Base-by-base conservation (phyloP, 352 stramenopile genomes). In the Hyphochytrium catenoides region DNA sequence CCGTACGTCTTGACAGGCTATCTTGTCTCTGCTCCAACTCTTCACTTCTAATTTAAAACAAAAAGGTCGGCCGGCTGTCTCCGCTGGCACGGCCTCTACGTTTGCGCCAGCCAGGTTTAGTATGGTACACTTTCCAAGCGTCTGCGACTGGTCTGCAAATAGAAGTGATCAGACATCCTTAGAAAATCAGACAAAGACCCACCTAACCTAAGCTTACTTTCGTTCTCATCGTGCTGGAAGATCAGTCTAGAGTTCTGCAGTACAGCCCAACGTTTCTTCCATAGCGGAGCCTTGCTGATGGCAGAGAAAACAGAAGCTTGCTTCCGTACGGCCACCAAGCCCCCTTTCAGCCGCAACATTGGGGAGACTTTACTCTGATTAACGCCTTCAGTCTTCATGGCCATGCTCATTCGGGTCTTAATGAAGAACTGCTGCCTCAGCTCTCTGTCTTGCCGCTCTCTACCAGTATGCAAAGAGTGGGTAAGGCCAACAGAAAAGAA, bases 11-110 rank as follows among this genome's bases (percentile, higher is more conserved):
- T 63, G 51, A 38, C 58, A 59, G n/a, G 67, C 43, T 36, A 60
- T 50, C 34, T 60, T 71, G 32, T 62, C 63, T 42, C 76, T 77
- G 21, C 39, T 25, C 69, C 69, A 84, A 39, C 74, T 50, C 27
- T 63, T 58, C 22, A 84, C 66, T 37, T 81, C 64, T 16, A 84
- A 44, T 52, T 84, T 62, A 41, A 84, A 78, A 45, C 69, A 81
- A 39, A 75, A 70, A 29, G 74, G 59, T 34, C 79, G 78, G 19
- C 48, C 36, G 0, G 52, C 69, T 26, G 76, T 51, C 34, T 79
- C 69, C 0, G 60, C 57, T 32, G 77, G 60, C 24, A 65, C 76
- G 28, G 52, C 63, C 29, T 50, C 55, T 34, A 84, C 69, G 44
- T 74, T 75, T 4, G 66, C 69, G 34, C 59, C 52, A 23, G 67